These are phyloP conservation scores for Pleurostoma richardsiae DNA, from an alignment of 2,329 filamentous ascomycete species.

Conservation along the genomic window DNA sequence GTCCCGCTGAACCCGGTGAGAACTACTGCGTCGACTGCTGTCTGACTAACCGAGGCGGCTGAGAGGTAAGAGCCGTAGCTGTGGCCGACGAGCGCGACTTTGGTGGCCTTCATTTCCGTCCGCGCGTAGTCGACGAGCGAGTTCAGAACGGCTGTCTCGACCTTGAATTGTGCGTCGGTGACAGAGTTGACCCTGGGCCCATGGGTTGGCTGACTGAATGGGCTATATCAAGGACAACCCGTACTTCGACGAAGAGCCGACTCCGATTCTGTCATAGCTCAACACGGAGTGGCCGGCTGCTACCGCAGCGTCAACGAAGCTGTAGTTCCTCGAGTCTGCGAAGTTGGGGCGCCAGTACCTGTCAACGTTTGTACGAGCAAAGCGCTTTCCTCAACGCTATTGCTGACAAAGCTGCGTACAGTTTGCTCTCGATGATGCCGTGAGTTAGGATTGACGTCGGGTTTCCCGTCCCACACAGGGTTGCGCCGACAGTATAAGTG, in stretches of 20 bases:
- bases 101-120: constrained; percentile 12
- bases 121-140: constrained; percentile 17
- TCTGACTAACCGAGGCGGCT: constrained; percentile 13
- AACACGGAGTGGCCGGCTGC: constrained; percentile 20
- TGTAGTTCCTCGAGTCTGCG: constrained; percentile 13
- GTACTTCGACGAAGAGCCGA: constrained; percentile 23
- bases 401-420: constrained; percentile 8
- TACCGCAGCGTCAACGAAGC: constrained; percentile 18
- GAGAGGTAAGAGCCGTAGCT: constrained; percentile 23
- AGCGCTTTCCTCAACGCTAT: background rate
- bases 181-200: constrained; percentile 13
- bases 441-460: constrained; percentile 19
- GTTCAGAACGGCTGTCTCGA: constrained; percentile 21
- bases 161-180: constrained; percentile 22
- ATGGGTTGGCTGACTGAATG: background rate
- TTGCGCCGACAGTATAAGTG: constrained; percentile 18
- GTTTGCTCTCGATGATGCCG: constrained; percentile 23
- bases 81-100: constrained; percentile 21
- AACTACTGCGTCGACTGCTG: constrained; percentile 11
- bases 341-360: constrained; percentile 22
- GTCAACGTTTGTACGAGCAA: background rate
- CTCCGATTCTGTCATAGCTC: constrained; percentile 24
- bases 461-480: constrained; percentile 18
- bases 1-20: constrained; percentile 18
- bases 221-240: background rate